Base-by-base conservation (phyloP, 768 basidiomycete genomes). In the Agaricus sinodeliciosus region DNA sequence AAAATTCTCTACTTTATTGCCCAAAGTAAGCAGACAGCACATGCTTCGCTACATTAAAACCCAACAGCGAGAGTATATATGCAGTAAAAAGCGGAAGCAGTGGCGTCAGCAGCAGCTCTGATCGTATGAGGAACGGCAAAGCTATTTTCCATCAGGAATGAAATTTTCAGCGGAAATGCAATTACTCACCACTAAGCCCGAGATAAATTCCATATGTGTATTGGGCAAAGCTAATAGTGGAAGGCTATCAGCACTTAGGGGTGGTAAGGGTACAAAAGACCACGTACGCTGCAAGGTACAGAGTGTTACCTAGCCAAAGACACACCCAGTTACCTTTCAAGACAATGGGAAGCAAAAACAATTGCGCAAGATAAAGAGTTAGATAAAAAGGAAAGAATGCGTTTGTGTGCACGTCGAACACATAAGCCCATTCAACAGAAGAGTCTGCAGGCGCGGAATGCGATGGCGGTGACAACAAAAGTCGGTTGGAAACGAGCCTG, bases 331-430 rank as follows among this genome's bases (percentile, higher is more conserved):
- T 90, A 60, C 84, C 82, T 62, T 81, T 82, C 36, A 90, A 78
- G 45, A 97, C 75, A 43, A 97, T 77, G 2, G 91, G 87, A 1
- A 90, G 79, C 9, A 98, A 76, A 57, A 94, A 83, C 9, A 96
- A 77, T 63, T 97, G 91, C 0, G 87, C 88, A 54, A 93, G 73
- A 65, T 96, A 96, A 49, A 96, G 79, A 9, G 89, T 86, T 55
- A 96, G 79, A 69, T 90, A 95, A 55, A 94, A 73, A 16, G 94
- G 94, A 69, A 97, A 95, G 76, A 97, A 98, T 3, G 93, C 87
- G 62, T 98, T 97, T 55, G 88, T 94, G 68, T 96, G 94, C 13
- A 97, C 88, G 67, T 98, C 95, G 62, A 98, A 95, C 11, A 90
- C 92, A 67, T 96, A 98, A 3, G 87, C 89, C 90, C 86, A 94